A percentile compares a stretch with the other conserved stretches of the same genome.
Evolutionary conservation across 2,329 filamentous ascomycete species (phyloP).

Genomic region (Pochonia chlamydosporia): DNA sequence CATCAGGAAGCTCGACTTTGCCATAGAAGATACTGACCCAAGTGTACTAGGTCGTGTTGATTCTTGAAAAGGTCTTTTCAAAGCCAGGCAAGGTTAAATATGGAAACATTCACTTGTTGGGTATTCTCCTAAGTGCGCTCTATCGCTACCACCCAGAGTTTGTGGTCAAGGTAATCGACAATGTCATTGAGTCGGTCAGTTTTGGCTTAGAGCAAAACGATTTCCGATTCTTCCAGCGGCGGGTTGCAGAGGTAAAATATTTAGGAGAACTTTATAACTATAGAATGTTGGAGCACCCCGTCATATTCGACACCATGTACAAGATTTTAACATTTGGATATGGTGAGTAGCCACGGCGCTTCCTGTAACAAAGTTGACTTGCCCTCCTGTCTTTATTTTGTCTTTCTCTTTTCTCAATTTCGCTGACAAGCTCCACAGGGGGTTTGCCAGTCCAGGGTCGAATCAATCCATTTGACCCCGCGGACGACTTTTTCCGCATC

Average conservation of each 20-base stretch:
- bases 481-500: conserved; percentile 94
- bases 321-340: conserved; percentile 92
- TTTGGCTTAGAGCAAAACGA: conserved; percentile 92
- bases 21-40: conserved; percentile 1
- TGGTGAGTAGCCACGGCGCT: conserved; percentile 35
- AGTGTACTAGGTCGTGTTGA: conserved; percentile 54
- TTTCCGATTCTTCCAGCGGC: conserved; percentile 93
- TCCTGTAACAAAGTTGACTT: neutral
- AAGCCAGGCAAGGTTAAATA: conserved; percentile 98
- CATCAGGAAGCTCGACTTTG: neutral
- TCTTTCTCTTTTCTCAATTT: neutral
- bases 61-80: conserved; percentile 86
- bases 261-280: conserved; percentile 97
- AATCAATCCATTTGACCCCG: conserved; percentile 73
- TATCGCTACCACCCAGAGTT: conserved; percentile 91
- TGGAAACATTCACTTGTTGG: conserved; percentile 89
- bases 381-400: too few species aligned
- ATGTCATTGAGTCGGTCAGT: conserved; percentile 79
- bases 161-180: conserved; percentile 85
- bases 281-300: conserved; percentile 88
- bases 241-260: conserved; percentile 94
- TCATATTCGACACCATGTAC: conserved; percentile 94
- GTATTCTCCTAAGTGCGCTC: conserved; percentile 80
- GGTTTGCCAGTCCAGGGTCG: conserved; percentile 77
- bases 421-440: conserved; percentile 33